Base-by-base conservation (phyloP, 2,329 filamentous ascomycete genomes). In the Nakataea oryzae region DNA sequence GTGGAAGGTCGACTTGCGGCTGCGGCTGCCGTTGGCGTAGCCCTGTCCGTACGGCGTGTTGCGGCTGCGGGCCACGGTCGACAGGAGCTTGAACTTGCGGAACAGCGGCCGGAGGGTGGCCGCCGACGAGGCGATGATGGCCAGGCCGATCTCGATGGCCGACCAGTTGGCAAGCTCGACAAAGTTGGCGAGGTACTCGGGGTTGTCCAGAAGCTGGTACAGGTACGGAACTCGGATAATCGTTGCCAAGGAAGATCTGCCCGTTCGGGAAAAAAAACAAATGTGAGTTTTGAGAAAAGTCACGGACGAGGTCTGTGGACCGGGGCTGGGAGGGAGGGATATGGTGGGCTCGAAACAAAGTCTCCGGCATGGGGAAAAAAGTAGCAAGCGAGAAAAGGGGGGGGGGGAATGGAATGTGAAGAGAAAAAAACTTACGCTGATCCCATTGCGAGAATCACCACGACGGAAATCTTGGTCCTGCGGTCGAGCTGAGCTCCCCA, bases 81-180 rank as follows among this genome's bases (percentile, higher is more conserved):
- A 12, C 12, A 62, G 50, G 14, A 62, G 14, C 41, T 58, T 62
- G 34, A 63, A 29, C 29, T 63, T 64, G 21, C 64, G 64, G 50
- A 76, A 69, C 14, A 76, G 72, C 1, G 75, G 75, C 12, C 70
- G 69, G 0, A 78, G 72, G 1, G 76, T 78, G 7, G 76, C 76
- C 1, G 74, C 62, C 0, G 69, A 72, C 9, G 74, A 72, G 7
- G 76, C 74, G 0, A 71, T 73, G 54, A 79, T 75, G 34, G 74
- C 76, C 47, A 78, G 72, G 3, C 75, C 75, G 8, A 74, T 74
- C 64, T 79, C 77, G 54, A 78, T 71, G 27, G 77, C 77, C 1
- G 74, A 77, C 76, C 77, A 79, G 61, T 79, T 75, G n/a, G 75
- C 75, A 5, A 79, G 68, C 54, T 77, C 76, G 26, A 74, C 72